phyloP scores from a whole-genome alignment of 2,329 filamentous ascomycete species.

The Colletotrichum cuscutae region DNA sequence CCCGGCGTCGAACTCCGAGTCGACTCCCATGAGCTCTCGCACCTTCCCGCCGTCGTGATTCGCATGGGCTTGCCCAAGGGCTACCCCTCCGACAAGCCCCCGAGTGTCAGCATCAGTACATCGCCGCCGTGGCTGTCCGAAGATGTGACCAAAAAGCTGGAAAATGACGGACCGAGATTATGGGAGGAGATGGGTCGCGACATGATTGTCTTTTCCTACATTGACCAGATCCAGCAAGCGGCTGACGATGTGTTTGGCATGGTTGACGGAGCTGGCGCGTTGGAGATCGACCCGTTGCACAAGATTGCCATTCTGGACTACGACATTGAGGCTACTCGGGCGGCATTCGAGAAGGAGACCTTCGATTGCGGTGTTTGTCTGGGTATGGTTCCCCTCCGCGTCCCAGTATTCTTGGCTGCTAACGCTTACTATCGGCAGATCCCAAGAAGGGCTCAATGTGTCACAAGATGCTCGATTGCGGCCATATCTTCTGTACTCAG shows the following conservation, averaged over 20 bases:
- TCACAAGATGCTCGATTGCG: slow-evolving; percentile 84
- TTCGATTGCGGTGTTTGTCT: slow-evolving; percentile 91
- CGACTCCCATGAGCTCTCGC: slow-evolving; percentile 62
- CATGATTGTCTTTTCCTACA: slow-evolving; percentile 69
- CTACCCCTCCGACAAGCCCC: slow-evolving; percentile 67
- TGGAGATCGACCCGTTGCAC: slow-evolving; percentile 65
- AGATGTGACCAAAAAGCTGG: slow-evolving; percentile 58
- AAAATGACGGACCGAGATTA: slow-evolving; percentile 60
- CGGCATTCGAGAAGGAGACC: slow-evolving; percentile 83
- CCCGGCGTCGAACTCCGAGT: slow-evolving; percentile 34
- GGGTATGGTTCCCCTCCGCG: slow-evolving; percentile 50
- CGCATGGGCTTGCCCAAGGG: slow-evolving; percentile 64
- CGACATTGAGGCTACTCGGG: slow-evolving; percentile 77
- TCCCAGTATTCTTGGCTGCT: slow-evolving; percentile 25
- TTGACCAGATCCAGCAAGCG: slow-evolving; percentile 70
- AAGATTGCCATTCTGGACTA: slow-evolving; percentile 82
- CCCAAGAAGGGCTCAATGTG: slow-evolving; percentile 88
- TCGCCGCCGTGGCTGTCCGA: slow-evolving; percentile 67
- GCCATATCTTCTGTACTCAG: slow-evolving; percentile 89
- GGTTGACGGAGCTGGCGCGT: slow-evolving; percentile 55
- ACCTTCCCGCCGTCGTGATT: slow-evolving; percentile 68
- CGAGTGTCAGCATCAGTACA: slow-evolving; percentile 61
- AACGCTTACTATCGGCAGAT: slow-evolving; percentile 59
- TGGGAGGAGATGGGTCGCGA: slow-evolving; percentile 73
- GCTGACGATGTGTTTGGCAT: slow-evolving; percentile 71